These are phyloP conservation scores for Passalora sequoiae DNA, from an alignment of 2,329 filamentous ascomycete genomes.

Conservation along the genomic window DNA sequence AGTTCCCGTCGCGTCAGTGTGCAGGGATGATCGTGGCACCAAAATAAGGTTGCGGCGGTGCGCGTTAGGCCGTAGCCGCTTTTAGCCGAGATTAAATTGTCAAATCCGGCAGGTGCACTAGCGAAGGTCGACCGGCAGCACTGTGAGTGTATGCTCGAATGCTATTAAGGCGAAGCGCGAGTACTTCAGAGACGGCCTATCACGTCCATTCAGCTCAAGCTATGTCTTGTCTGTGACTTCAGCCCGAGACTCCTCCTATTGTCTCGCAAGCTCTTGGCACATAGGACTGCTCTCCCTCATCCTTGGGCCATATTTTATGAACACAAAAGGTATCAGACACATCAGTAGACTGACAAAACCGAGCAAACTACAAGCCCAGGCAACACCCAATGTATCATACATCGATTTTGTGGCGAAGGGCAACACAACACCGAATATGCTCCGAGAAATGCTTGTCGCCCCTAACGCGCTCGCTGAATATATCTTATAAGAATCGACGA, in stretches of 20 bases:
- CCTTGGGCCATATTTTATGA: constrained; percentile 49
- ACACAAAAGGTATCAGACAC: constrained; percentile 54
- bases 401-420: constrained; percentile 49
- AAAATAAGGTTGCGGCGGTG: no score
- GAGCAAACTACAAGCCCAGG: constrained; percentile 57
- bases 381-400: constrained; percentile 63
- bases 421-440: constrained; percentile 43
- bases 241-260: neutral
- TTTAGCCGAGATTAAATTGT: no score
- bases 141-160: no score
- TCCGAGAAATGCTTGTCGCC: constrained; percentile 16
- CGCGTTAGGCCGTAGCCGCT: no score
- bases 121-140: no score
- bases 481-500: constrained; percentile 46
- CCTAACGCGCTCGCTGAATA: constrained; percentile 38
- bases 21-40: no score
- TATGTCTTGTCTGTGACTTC: neutral
- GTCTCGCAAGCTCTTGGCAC: constrained; percentile 51
- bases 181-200: no score
- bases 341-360: constrained; percentile 47
- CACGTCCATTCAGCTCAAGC: no score
- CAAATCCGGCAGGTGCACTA: no score
- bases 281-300: constrained; percentile 57
- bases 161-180: no score
- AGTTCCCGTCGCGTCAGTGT: no score